These are phyloP conservation scores for Carex scoparia DNA, from an alignment of 176 grass and related monocot species.

Conservation along the genomic window DNA sequence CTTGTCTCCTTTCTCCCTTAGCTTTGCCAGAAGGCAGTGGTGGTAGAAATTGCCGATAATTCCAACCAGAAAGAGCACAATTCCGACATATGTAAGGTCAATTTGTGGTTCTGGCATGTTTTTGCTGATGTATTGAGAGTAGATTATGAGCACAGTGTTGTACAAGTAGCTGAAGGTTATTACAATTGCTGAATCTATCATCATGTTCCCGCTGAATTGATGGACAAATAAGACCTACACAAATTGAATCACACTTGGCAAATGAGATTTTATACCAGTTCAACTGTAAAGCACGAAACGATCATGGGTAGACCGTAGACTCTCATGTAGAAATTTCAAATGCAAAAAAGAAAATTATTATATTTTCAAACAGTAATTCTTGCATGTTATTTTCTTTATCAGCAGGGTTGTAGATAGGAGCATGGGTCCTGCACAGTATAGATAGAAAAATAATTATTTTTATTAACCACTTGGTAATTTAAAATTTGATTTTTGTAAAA, in stretches of 20 bases:
- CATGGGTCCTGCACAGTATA: not conserved
- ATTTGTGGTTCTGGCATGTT: slow-evolving; percentile 34
- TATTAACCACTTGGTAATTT: not conserved
- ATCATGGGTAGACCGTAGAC: not conserved
- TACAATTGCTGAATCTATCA: slow-evolving; percentile 15
- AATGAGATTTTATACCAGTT: not conserved
- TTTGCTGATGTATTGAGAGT: slow-evolving; percentile 40
- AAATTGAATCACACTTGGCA: not conserved
- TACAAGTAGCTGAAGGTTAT: slow-evolving; percentile 52
- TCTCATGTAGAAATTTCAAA: not conserved
- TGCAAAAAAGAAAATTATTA: not conserved
- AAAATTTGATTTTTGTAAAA: too few relatives aligned
- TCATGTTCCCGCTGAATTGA: slow-evolving; percentile 46
- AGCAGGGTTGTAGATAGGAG: not conserved
- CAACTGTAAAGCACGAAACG: not conserved
- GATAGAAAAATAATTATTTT: not conserved
- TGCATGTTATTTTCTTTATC: not conserved
- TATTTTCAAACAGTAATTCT: not conserved
- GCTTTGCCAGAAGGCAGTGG: slow-evolving; percentile 47
- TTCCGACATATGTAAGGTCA: slow-evolving; percentile 42
- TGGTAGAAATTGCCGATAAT: slow-evolving; percentile 72
- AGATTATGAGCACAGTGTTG: slow-evolving; percentile 36
- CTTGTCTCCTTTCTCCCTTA: slow-evolving; percentile 34
- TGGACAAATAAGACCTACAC: slow-evolving; percentile 61
- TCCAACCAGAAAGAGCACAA: slow-evolving; percentile 38